These are phyloP conservation scores for Stagonosporopsis tanaceti DNA, from an alignment of 2,329 filamentous ascomycete genomes.

Conservation along the genomic window DNA sequence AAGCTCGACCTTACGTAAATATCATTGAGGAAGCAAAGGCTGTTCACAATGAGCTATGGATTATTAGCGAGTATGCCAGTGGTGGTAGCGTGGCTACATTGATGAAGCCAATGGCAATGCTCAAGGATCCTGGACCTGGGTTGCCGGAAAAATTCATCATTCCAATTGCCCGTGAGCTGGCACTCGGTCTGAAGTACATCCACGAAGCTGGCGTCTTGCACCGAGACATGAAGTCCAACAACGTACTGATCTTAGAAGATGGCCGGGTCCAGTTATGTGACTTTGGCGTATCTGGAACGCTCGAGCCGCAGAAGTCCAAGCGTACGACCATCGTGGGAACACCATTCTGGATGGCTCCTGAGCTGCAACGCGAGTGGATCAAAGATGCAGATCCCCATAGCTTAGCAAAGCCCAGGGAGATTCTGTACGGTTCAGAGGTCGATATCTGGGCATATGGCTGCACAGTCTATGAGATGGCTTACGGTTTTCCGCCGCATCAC, in stretches of 20 bases:
- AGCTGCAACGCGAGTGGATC: slow-evolving; percentile 64
- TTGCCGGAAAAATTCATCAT: slow-evolving; percentile 70
- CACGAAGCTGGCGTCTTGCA: slow-evolving; percentile 73
- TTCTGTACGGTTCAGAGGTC: slow-evolving; percentile 58
- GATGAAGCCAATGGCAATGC: slow-evolving; percentile 57
- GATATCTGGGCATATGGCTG: slow-evolving; percentile 89
- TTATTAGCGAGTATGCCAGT: slow-evolving; percentile 85
- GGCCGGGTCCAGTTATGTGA: slow-evolving; percentile 83
- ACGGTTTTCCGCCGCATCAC: slow-evolving; percentile 76
- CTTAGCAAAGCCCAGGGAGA: slow-evolving; percentile 58
- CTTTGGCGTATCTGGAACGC: slow-evolving; percentile 81
- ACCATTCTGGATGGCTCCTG: slow-evolving; percentile 86
- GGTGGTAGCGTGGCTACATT: slow-evolving; percentile 79
- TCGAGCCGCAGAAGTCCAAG: slow-evolving; percentile 79
- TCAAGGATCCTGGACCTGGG: slow-evolving; percentile 39
- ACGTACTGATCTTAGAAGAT: slow-evolving; percentile 79
- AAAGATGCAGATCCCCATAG: slow-evolving; percentile 67
- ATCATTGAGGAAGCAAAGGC: slow-evolving; percentile 80
- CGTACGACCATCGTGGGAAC: slow-evolving; percentile 83
- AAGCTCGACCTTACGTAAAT: slow-evolving; percentile 84
- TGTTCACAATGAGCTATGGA: slow-evolving; percentile 83
- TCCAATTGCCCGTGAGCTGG: slow-evolving; percentile 69
- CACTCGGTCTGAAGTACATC: slow-evolving; percentile 67
- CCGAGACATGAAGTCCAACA: slow-evolving; percentile 74
- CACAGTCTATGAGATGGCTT: slow-evolving; percentile 82